Conservation (phyloP, 2,329 filamentous ascomycete genomes). For the Malbranchea zuffiana region DNA sequence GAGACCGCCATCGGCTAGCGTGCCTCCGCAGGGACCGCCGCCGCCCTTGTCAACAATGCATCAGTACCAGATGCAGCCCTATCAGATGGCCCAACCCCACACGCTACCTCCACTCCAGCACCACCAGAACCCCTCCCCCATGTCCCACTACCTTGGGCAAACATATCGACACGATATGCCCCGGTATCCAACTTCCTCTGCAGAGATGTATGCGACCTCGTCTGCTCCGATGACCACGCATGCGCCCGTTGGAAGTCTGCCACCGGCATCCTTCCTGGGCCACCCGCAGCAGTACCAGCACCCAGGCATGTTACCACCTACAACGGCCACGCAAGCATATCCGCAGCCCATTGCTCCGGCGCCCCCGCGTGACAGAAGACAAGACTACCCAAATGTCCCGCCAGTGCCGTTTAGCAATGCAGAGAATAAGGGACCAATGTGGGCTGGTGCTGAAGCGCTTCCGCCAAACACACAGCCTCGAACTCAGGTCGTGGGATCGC, state of each 20-base stretch:
- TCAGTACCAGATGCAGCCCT: constrained; percentile 39
- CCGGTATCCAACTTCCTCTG: constrained; percentile 32
- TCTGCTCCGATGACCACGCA: constrained; percentile 35
- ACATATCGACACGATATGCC: constrained; percentile 34
- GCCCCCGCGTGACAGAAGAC: constrained; percentile 41
- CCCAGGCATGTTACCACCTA: constrained; percentile 52
- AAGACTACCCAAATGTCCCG: constrained; percentile 58
- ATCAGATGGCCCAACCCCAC: constrained; percentile 34
- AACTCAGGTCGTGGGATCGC: constrained; percentile 88
- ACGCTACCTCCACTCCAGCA: constrained; percentile 38
- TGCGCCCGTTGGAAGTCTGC: constrained; percentile 32
- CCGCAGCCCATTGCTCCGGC: constrained; percentile 68
- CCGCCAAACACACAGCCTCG: constrained; percentile 32
- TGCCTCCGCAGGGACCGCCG: constrained; percentile 27
- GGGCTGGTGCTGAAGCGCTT: constrained; percentile 31
- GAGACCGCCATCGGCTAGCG: constrained; percentile 35
- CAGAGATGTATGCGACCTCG: constrained; percentile 35
- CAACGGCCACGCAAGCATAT: constrained; percentile 56
- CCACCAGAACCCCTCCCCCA: constrained; percentile 35
- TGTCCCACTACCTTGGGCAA: constrained; percentile 34
- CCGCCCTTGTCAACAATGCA: constrained; percentile 38
- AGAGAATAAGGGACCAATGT: constrained; percentile 47
- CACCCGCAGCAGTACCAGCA: constrained; percentile 33
- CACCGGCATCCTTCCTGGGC: constrained; percentile 34
- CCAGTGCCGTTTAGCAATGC: constrained; percentile 52